These are phyloP conservation scores for Hypoxylon sp. DNA, from an alignment of 2,329 filamentous ascomycete genomes.

Conservation along the genomic window DNA sequence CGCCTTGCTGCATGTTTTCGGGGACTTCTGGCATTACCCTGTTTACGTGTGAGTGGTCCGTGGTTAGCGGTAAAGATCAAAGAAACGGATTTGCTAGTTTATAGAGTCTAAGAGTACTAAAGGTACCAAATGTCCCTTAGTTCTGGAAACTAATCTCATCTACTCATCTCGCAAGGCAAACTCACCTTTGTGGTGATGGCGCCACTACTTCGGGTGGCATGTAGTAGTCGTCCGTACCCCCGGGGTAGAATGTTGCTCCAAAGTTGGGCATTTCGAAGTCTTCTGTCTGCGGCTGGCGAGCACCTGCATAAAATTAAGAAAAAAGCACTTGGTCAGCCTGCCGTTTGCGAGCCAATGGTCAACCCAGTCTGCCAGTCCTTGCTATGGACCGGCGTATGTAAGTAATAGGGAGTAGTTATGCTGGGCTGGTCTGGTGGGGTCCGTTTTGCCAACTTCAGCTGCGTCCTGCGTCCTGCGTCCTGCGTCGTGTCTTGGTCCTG, in stretches of 20 bases:
- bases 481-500: background rate
- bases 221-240: conserved; percentile 69
- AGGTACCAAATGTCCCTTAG: background rate
- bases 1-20: conserved; percentile 94
- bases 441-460: background rate
- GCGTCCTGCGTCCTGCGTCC: too few species aligned
- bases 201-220: conserved; percentile 69
- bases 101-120: background rate
- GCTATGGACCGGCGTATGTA: conserved; percentile 25
- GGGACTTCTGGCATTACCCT: conserved; percentile 96
- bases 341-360: conserved; percentile 40
- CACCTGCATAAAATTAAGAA: conserved; percentile 48
- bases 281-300: conserved; percentile 48
- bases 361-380: conserved; percentile 32
- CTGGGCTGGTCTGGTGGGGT: conserved; percentile 25
- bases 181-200: conserved; percentile 68
- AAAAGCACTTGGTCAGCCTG: conserved; percentile 45
- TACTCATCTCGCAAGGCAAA: conserved; percentile 27
- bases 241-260: conserved; percentile 69
- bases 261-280: conserved; percentile 60
- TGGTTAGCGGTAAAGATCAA: conserved; percentile 14
- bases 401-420: conserved; percentile 19
- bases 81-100: background rate
- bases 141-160: background rate
- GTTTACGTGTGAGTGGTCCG: conserved; percentile 45